These are phyloP conservation scores for Violaceomyces palustris DNA, from an alignment of 1,284 basidiomycete genomes.

Conservation along the genomic window DNA sequence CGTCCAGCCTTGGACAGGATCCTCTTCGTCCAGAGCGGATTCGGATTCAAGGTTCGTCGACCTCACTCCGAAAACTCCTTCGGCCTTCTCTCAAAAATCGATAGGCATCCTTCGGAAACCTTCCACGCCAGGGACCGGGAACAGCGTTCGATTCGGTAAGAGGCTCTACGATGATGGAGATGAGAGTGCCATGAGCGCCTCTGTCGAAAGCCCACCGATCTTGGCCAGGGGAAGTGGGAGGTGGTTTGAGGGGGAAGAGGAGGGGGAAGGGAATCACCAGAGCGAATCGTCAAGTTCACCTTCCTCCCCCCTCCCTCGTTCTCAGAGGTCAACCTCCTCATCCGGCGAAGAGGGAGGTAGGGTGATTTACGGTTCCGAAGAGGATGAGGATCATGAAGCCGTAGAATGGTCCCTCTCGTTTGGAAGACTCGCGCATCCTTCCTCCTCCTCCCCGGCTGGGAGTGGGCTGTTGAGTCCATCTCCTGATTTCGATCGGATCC, in stretches of 20 bases:
- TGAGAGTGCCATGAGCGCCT: conserved; percentile 17
- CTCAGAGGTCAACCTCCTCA: too few species aligned
- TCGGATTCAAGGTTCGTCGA: background rate
- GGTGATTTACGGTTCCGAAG: too few species aligned
- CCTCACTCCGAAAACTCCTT: background rate
- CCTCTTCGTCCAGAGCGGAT: background rate
- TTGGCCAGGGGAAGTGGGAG: background rate
- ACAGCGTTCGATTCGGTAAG: conserved; percentile 22
- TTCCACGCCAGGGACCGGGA: conserved; percentile 18
- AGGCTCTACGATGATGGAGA: conserved; percentile 29
- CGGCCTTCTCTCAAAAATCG: background rate
- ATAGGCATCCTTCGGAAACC: conserved; percentile 16
- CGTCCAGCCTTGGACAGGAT: background rate
- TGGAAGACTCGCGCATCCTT: too few species aligned
- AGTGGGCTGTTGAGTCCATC: too few species aligned
- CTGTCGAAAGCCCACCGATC: background rate
- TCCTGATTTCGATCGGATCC: too few species aligned
- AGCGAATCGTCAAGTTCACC: too few species aligned
- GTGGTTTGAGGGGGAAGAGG: background rate
- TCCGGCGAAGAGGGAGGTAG: too few species aligned
- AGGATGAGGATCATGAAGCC: background rate
- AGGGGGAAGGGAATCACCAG: background rate
- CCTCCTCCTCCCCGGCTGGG: too few species aligned
- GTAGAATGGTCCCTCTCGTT: background rate
- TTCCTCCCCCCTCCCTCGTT: too few species aligned